phyloP scores from a whole-genome alignment of 2,329 filamentous ascomycete genomes.

The Colletotrichum musicola region DNA sequence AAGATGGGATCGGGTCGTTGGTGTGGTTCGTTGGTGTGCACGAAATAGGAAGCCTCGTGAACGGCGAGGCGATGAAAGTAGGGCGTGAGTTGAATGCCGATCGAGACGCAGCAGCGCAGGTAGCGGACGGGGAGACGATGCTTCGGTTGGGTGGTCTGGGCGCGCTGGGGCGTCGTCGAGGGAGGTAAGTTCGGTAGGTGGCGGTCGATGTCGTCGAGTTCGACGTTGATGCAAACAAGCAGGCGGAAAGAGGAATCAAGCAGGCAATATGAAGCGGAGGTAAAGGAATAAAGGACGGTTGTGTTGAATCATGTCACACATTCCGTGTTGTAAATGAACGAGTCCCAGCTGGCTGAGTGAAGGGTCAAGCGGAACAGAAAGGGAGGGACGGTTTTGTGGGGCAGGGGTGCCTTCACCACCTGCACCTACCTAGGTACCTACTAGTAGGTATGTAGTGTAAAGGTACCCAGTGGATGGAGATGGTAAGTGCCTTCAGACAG shows the following conservation, averaged over 20 bases:
- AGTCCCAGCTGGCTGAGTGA: slow-evolving; percentile 18
- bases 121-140: too few relatives aligned
- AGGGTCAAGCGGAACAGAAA: slow-evolving; percentile 8
- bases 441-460: too few relatives aligned
- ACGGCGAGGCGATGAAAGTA: background rate
- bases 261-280: slow-evolving; percentile 26
- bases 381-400: slow-evolving; percentile 3
- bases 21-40: background rate
- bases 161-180: background rate
- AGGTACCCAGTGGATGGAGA: too few relatives aligned
- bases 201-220: background rate
- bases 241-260: slow-evolving; percentile 11
- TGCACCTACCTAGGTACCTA: background rate
- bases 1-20: background rate
- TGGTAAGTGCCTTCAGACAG: too few relatives aligned
- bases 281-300: slow-evolving; percentile 7
- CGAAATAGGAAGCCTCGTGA: background rate
- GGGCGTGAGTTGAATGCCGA: too few relatives aligned
- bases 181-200: background rate
- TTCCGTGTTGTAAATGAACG: slow-evolving; percentile 34
- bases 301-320: slow-evolving; percentile 30
- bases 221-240: slow-evolving; percentile 20
- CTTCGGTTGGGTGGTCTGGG: background rate
- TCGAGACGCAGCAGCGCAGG: too few relatives aligned
- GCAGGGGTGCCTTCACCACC: slow-evolving; percentile 9